Conservation (phyloP, 805 yeast genomes). For the Wickerhamomyces chaumierensis region DNA sequence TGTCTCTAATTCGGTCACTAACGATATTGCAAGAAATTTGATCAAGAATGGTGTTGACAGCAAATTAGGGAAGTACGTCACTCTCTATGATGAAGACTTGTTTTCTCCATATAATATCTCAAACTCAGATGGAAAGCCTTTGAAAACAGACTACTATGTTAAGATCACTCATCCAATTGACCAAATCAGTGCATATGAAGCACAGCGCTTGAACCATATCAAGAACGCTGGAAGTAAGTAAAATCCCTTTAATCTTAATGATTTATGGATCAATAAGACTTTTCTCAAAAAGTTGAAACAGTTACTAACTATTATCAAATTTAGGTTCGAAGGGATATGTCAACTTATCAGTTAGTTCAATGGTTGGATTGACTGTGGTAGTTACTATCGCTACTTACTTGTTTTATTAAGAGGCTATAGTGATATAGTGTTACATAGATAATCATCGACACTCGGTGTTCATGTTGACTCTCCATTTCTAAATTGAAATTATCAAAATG, state of each 20-base stretch:
- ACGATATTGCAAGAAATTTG: conserved; percentile 31
- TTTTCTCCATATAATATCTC: conserved; percentile 30
- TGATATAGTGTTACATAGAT: too few relatives aligned
- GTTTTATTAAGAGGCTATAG: not conserved
- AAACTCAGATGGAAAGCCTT: conserved; percentile 29
- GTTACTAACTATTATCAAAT: not conserved
- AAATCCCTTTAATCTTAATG: not conserved
- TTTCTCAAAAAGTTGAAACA: not conserved
- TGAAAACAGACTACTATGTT: conserved; percentile 14
- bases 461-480: too few relatives aligned
- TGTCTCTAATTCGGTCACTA: conserved; percentile 25
- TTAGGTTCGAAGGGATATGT: not conserved
- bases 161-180: conserved; percentile 14
- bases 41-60: conserved; percentile 39
- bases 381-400: not conserved
- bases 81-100: conserved; percentile 32
- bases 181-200: conserved; percentile 17
- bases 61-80: conserved; percentile 37
- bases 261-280: too few relatives aligned
- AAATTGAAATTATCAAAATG: too few relatives aligned
- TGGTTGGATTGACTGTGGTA: not conserved
- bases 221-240: conserved; percentile 14
- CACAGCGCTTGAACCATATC: conserved; percentile 12
- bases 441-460: too few relatives aligned
- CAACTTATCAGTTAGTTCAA: not conserved